These are phyloP conservation scores for Starmerella bombicola DNA, from an alignment of 805 yeast species.

Conservation along the genomic window DNA sequence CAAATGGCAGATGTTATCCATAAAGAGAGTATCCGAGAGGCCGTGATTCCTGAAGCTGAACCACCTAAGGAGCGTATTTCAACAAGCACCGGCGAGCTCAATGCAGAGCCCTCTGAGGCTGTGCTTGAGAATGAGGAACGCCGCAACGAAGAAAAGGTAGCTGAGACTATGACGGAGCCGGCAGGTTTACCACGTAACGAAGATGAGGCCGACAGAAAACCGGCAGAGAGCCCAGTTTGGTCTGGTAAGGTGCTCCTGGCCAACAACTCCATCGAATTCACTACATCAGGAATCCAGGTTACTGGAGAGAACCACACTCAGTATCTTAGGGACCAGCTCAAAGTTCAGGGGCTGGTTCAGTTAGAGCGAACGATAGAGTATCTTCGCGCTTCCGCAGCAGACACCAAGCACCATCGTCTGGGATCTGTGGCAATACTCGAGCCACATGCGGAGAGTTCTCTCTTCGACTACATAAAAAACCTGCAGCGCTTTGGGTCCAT, in stretches of 20 bases:
- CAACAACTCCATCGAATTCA: constrained; percentile 1
- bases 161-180: constrained; percentile 8
- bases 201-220: neutral
- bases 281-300: constrained; percentile 4
- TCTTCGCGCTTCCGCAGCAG: constrained; percentile 31
- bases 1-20: constrained; percentile 59
- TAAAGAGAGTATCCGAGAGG: constrained; percentile 52
- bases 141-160: constrained; percentile 6
- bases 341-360: constrained; percentile 54
- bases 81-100: constrained; percentile 54
- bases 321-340: constrained; percentile 25
- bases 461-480: constrained; percentile 37
- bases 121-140: constrained; percentile 45
- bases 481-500: constrained; percentile 49
- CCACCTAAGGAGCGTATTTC: constrained; percentile 35
- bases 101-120: constrained; percentile 68
- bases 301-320: constrained; percentile 20
- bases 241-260: constrained; percentile 21
- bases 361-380: constrained; percentile 44
- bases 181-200: neutral
- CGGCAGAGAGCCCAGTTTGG: constrained; percentile 6
- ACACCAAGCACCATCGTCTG: constrained; percentile 39
- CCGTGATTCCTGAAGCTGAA: constrained; percentile 49
- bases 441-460: constrained; percentile 26
- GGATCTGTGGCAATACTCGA: constrained; percentile 37